Evolutionary conservation across 164 flowering plant species (phyloP), one percentile per base, ranked within the genome.

Genomic region (Pachysandra terminalis): DNA sequence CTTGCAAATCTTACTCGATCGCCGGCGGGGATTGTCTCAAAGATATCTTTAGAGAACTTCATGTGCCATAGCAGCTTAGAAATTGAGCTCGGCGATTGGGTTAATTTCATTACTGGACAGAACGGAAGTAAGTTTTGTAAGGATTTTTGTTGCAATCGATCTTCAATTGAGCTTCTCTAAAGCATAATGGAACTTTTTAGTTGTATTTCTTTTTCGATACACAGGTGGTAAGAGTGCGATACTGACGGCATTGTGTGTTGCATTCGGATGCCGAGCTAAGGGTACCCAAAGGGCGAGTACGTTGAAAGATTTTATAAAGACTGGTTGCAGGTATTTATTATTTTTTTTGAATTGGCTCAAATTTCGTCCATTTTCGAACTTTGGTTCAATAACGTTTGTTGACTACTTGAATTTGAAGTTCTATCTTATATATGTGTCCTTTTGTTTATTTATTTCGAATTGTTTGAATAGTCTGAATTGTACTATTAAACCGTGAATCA

Each of bases 171-270:
- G 9, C 15, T 70, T 45, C 51, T 45, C 2, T 45, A 12, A 45
- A 10, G 51, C 4, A 15, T 45, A 45, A 26, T 27, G 60, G 32
- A 13, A 23, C 45, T 3, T 19, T 9, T 14, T 57, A 37, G 19
- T 32, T 25, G 25, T 23, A 41, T 14, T 16, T 16, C 54, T 56
- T 40, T 45, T 45, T 12, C 10, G 45, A 40, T 40, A 40, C 45
- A 40, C 58, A 94, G 98, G 98, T 74, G 98, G 98, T 16, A 91
- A 91, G 70, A 91, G 97, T 73, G 98, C 98, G 8, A 91, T 94
- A 61, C 51, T 94, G 74, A 90, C 93, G 24, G 98, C 96, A 21
- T 68, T 90, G 45, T 91, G 97, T 59, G 77, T 93, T 56, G 98
- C 90, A 0, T 94, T 94, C 71, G 98, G 97, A 0, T 82, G 80